Evolutionary conservation across 2,329 filamentous ascomycete species (phyloP).

Genomic region (Lasiodiplodia hormozganensis): DNA sequence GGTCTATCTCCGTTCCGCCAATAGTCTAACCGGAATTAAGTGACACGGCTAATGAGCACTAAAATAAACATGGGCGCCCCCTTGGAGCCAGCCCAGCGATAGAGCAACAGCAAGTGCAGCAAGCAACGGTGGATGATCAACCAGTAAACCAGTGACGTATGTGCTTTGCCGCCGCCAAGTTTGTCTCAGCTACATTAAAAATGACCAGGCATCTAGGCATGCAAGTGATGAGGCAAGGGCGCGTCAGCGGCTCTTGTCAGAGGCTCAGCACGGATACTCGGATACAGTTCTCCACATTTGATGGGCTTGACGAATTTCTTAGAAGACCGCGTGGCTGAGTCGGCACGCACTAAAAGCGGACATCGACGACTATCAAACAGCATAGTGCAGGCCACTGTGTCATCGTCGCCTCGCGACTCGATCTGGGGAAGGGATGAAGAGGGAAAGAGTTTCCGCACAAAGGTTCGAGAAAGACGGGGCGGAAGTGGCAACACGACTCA

Average conservation of each 20-base stretch:
- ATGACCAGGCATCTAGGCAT: background rate
- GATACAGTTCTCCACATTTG: background rate
- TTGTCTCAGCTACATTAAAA: background rate
- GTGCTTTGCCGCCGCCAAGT: no score
- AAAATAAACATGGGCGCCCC: no score
- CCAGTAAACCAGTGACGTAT: no score
- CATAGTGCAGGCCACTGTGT: background rate
- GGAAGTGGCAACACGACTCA: background rate
- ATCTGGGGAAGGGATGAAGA: background rate
- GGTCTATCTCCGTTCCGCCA: no score
- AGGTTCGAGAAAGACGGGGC: background rate
- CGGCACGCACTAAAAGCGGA: background rate
- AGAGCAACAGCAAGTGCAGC: no score
- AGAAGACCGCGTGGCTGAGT: background rate
- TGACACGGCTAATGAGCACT: no score
- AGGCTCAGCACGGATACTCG: background rate
- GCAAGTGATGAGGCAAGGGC: background rate
- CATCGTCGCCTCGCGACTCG: background rate
- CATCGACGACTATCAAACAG: background rate
- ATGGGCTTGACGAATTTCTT: background rate
- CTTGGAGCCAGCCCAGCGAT: no score
- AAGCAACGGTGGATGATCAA: no score
- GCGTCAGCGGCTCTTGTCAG: background rate
- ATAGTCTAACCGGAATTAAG: no score
- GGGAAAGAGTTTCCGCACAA: background rate